Conservation (phyloP, 176 grass and related monocot species). For the Cymbopogon citratus region DNA sequence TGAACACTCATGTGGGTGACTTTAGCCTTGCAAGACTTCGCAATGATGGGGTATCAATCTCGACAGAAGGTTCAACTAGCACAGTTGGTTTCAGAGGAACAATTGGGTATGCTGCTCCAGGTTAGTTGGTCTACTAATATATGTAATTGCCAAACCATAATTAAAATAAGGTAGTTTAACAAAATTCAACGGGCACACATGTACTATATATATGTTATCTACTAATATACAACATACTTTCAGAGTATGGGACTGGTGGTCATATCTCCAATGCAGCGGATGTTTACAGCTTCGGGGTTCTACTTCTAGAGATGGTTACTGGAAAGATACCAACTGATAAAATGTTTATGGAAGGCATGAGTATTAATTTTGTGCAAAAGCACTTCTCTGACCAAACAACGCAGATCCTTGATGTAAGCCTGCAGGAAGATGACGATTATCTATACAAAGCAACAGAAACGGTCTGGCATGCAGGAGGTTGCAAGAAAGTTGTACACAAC, state of each 20-base stretch:
- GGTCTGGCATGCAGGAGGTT: conserved; percentile 4
- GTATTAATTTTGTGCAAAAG: not conserved
- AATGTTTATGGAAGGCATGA: not conserved
- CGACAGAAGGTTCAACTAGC: not conserved
- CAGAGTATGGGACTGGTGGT: conserved; percentile 5
- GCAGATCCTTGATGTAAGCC: not conserved
- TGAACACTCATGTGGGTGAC: conserved; percentile 29
- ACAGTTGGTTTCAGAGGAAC: conserved; percentile 10
- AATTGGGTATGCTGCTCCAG: conserved; percentile 18
- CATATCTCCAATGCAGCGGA: not conserved
- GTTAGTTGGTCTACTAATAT: conserved; percentile 7
- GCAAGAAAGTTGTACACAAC: not conserved
- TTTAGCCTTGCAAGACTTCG: conserved; percentile 30
- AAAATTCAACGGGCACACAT: not conserved
- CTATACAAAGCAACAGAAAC: not conserved
- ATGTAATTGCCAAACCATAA: not conserved
- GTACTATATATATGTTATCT: not conserved
- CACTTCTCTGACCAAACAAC: not conserved
- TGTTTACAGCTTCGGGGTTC: conserved; percentile 21
- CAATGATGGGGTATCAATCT: not conserved
- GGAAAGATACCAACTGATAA: not conserved
- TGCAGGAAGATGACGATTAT: not conserved
- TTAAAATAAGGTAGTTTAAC: not conserved
- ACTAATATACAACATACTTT: not conserved
- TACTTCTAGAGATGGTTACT: conserved; percentile 10